Base-by-base conservation (phyloP, 192 early-diverging fungal species). In the Oehlia diaphana region DNA sequence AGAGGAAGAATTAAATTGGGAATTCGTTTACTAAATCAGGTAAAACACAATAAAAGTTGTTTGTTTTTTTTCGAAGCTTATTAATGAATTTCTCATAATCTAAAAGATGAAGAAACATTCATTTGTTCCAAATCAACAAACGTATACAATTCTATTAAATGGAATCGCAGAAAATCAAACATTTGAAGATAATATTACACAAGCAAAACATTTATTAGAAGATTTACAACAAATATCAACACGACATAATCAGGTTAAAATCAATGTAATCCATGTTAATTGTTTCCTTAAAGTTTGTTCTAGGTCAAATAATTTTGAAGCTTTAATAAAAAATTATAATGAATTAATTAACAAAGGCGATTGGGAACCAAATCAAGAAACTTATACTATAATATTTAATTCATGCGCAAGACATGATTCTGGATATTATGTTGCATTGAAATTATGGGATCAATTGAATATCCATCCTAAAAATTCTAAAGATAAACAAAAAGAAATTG, bases 71-170 rank as follows among this genome's bases (percentile, higher is more conserved):
- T 42, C 5, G 39, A 28, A 31, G 2, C 14, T 67, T 67, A 42
- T 67, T 58, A 50, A 23, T 63, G 21, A 63, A 63, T 21, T 23
- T 23, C 9, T 63, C 16, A 63, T 63, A 9, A 9, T 23, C 2
- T 21, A 63, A 63, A n/a, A 83, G 83, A 84, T 82, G 80, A 84
- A 82, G 65, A 80, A 81, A 39, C 74, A 80, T 50, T 80, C 80
- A 6, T 83, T 84, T 31, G 70, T 79, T 26, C 86, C 80, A 26
- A 84, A 58, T 69, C 76, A 77, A 8, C 61, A 82, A 19, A 84
- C 82, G 13, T 84, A 65, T 37, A 85, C 84, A 16, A 85, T 83
- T 23, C 63, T 85, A 14, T 42, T 85, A 8, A 85, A 85, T 80
- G 74, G 80, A 0, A 49, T 85, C 2, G 84, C 84, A 10, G 80